phyloP scores from a whole-genome alignment of 2,329 filamentous ascomycete species.

The Knoxdaviesia capensis region DNA sequence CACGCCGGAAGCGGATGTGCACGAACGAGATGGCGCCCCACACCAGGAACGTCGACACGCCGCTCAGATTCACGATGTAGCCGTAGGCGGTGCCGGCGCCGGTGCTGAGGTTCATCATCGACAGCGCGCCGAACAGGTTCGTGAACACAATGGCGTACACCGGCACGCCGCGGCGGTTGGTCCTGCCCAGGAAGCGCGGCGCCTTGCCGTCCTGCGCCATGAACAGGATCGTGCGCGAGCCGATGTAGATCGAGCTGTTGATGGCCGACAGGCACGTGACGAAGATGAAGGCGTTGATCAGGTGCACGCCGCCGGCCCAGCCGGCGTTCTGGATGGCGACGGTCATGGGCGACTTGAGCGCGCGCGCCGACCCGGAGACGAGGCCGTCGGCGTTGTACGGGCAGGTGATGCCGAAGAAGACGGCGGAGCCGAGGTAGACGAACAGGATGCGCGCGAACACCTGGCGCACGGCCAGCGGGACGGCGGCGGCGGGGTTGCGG shows the following conservation, averaged over 20 bases:
- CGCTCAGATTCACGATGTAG: conserved; percentile 51
- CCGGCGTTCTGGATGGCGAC: conserved; percentile 56
- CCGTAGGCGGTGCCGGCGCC: conserved; percentile 43
- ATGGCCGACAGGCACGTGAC: conserved; percentile 51
- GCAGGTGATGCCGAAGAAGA: conserved; percentile 58
- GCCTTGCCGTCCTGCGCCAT: conserved; percentile 59
- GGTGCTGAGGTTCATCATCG: conserved; percentile 55
- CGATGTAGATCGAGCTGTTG: conserved; percentile 62
- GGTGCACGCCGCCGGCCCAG: conserved; percentile 50
- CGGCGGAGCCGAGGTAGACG: conserved; percentile 47
- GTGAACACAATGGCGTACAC: conserved; percentile 44
- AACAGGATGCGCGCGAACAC: conserved; percentile 42
- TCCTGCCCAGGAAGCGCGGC: conserved; percentile 46
- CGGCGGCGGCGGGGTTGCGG: conserved; percentile 32
- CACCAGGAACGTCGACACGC: conserved; percentile 51
- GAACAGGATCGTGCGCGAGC: conserved; percentile 52
- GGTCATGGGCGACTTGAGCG: conserved; percentile 53
- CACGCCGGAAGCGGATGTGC: conserved; percentile 50
- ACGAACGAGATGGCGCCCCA: conserved; percentile 53
- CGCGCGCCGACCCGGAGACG: conserved; percentile 37
- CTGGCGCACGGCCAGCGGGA: conserved; percentile 37
- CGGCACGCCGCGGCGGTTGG: conserved; percentile 41
- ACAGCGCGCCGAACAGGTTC: conserved; percentile 49
- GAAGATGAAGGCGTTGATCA: conserved; percentile 63
- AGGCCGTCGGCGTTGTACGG: conserved; percentile 46